Evolutionary conservation across 2,329 filamentous ascomycete species (phyloP).

Genomic region (Aspergillus novofumigatus): DNA sequence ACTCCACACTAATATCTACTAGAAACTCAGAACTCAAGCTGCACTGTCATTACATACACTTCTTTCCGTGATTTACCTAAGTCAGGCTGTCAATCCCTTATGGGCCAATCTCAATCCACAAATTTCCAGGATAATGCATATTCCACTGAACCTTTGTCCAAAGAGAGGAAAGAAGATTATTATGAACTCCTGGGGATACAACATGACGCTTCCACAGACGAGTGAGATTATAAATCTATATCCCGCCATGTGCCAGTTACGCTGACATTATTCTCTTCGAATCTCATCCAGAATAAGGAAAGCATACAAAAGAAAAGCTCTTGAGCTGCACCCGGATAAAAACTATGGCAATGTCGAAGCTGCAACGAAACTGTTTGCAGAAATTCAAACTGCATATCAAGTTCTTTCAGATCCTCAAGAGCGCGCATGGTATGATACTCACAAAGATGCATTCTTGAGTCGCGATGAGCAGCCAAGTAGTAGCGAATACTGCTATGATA

Average conservation of each 20-base stretch:
- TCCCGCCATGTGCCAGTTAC: not conserved
- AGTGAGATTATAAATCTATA: slow-evolving; percentile 40
- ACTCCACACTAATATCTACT: too few relatives aligned
- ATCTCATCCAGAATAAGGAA: slow-evolving; percentile 69
- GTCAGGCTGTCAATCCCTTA: slow-evolving; percentile 12
- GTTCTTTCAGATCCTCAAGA: slow-evolving; percentile 95
- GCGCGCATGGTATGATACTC: slow-evolving; percentile 95
- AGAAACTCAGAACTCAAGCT: not conserved
- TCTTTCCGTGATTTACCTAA: not conserved
- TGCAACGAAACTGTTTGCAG: slow-evolving; percentile 81
- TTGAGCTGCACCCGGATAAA: slow-evolving; percentile 91
- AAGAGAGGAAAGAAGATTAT: slow-evolving; percentile 38
- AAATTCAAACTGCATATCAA: slow-evolving; percentile 89
- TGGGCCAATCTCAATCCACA: slow-evolving; percentile 46
- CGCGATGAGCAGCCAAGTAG: slow-evolving; percentile 49
- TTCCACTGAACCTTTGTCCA: slow-evolving; percentile 14
- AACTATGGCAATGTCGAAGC: slow-evolving; percentile 83
- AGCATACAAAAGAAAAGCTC: slow-evolving; percentile 82
- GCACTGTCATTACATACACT: not conserved
- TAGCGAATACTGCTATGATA: slow-evolving; percentile 61
- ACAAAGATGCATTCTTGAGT: slow-evolving; percentile 77
- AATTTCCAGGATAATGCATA: slow-evolving; percentile 17
- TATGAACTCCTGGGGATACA: slow-evolving; percentile 79
- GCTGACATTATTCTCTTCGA: not conserved
- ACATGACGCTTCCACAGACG: slow-evolving; percentile 70